Evolutionary conservation across 1,284 basidiomycete genomes (phyloP), one percentile per base, ranked within the genome.

Genomic region (Apiotrichum laibachii): DNA sequence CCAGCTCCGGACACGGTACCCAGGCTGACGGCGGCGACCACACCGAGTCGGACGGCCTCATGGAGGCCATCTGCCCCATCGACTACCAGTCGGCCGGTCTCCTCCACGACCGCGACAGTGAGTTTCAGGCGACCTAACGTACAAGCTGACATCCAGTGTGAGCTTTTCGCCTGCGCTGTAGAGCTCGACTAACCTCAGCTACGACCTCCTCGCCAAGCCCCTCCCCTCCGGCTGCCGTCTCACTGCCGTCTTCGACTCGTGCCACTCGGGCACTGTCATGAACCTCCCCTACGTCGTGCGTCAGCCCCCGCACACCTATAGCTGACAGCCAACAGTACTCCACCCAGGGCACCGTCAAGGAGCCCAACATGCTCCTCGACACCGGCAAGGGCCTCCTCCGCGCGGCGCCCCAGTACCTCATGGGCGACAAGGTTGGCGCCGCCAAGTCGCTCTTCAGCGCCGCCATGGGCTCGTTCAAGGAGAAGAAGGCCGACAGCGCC

Each of bases 291-390:
- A 81, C 71, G 69, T 77, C 70, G 67, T 67, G 37, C n/a, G n/a
- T n/a, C n/a, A 56, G 67, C 57, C 4, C 5, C 13, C 21, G 39
- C 19, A 43, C 7, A 19, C 6, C 39, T 10, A 16, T n/a, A 19
- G 52, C 57, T 61, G 21, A 63, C 52, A 6, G 8, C 60, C 49
- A 6, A 8, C 60, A 69, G 65, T 96, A 96, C 80, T 89, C 91
- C 26, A 95, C 92, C 10, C 89, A 94, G 78, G 93, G 93, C 51
- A 93, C 90, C 72, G 81, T 96, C 76, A 96, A 96, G 77, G 92
- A 94, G 73, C 90, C 92, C 40, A 93, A 94, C 74, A 79, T 91
- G 19, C 84, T 85, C 5, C 82, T 85, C 6, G 89, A 88, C 72
- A 88, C 89, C 8, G 90, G 88, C 9, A 84, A 88, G 71, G 88